Conservation (phyloP, 2,329 filamentous ascomycete species). For the Penicillium hordei region DNA sequence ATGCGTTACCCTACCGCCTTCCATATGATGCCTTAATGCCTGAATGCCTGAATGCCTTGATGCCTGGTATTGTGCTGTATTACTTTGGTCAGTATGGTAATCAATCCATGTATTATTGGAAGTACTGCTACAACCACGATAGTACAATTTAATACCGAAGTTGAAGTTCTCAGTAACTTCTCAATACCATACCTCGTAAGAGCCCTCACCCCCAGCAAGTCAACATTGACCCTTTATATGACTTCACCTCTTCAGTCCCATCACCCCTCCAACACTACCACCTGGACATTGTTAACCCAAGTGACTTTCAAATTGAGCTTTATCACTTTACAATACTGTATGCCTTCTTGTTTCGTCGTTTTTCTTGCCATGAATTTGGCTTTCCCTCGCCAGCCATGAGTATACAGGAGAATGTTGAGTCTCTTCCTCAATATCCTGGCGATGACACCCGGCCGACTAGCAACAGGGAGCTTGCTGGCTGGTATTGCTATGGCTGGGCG, state of each 20-base stretch:
- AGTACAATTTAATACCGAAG: neutral
- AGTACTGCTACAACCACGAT: neutral
- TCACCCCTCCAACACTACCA: neutral
- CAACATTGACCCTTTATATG: slow-evolving; percentile 4
- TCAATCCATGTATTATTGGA: neutral
- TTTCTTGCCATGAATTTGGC: slow-evolving; percentile 1
- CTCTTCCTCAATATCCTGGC: slow-evolving; percentile 64
- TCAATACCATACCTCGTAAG: neutral
- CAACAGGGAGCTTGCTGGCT: slow-evolving; percentile 81
- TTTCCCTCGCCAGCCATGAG: neutral
- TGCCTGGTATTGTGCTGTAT: slow-evolving; percentile 13
- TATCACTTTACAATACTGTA: neutral
- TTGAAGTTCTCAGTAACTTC: neutral
- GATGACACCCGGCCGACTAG: slow-evolving; percentile 90
- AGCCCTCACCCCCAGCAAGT: neutral
- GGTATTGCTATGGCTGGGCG: slow-evolving; percentile 96
- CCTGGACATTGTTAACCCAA: neutral
- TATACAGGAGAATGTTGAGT: slow-evolving; percentile 24
- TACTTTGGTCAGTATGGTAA: neutral
- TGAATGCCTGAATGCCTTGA: slow-evolving; percentile 25
- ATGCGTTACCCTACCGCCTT: slow-evolving; percentile 15
- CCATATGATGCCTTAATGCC: slow-evolving; percentile 11
- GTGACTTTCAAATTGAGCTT: neutral
- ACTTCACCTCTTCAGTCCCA: slow-evolving; percentile 18
- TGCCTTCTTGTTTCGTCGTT: neutral